Evolutionary conservation across 1,284 basidiomycete genomes (phyloP).

Genomic region (Fomes fomentarius): DNA sequence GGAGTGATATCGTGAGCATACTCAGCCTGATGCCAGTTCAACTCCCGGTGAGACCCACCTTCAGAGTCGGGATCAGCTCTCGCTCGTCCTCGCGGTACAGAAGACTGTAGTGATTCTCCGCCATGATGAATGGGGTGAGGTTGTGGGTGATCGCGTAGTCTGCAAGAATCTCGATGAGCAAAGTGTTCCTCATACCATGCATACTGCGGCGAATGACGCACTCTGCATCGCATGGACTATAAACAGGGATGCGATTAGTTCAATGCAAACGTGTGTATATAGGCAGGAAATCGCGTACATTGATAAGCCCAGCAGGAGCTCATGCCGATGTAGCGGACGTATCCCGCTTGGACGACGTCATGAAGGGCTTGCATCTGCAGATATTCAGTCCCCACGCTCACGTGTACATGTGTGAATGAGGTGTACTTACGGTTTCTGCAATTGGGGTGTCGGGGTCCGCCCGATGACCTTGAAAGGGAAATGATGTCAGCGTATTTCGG

Average conservation of each 20-base stretch:
- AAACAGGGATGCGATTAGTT: not conserved
- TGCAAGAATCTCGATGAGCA: conserved; percentile 7
- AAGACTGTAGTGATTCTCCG: conserved; percentile 53
- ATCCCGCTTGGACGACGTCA: conserved; percentile 38
- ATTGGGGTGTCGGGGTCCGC: conserved; percentile 24
- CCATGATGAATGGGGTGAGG: conserved; percentile 53
- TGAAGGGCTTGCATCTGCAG: conserved; percentile 36
- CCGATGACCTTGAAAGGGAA: conserved; percentile 17
- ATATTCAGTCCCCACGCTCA: too few species aligned
- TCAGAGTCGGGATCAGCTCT: conserved; percentile 51
- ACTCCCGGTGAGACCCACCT: conserved; percentile 17
- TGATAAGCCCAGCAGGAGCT: conserved; percentile 38
- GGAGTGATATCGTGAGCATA: too few species aligned
- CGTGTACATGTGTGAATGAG: not conserved
- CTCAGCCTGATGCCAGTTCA: too few species aligned
- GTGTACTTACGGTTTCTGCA: conserved; percentile 23
- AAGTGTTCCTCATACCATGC: not conserved
- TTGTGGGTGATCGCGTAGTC: conserved; percentile 41
- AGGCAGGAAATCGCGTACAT: conserved; percentile 34
- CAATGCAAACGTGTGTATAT: too few species aligned
- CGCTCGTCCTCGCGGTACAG: conserved; percentile 54
- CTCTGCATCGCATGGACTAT: conserved; percentile 55
- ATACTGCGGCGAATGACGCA: too few species aligned
- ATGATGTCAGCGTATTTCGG: not conserved
- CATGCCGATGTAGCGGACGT: conserved; percentile 44